Conservation (phyloP, 1,284 basidiomycete species). For the Ceratobasidium sp. region DNA sequence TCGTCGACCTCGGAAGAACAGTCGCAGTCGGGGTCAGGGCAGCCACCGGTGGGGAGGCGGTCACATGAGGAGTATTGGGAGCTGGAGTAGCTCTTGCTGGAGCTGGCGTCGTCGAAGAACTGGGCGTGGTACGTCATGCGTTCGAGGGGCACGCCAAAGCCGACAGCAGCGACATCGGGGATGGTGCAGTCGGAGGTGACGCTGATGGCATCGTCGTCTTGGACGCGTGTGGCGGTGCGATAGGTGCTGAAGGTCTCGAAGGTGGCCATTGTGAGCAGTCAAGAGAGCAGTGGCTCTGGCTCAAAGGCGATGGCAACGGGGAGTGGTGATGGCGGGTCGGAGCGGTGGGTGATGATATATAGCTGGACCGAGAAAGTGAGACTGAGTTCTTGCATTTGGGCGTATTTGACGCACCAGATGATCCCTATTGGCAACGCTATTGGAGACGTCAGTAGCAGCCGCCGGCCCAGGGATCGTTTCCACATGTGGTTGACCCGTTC, state of each 20-base stretch:
- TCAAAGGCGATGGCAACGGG: neutral
- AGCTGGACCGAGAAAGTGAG: constrained; percentile 4
- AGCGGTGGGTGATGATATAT: constrained; percentile 19
- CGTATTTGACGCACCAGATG: too few species aligned
- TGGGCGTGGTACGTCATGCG: constrained; percentile 40
- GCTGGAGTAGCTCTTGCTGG: constrained; percentile 21
- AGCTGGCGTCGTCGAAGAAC: constrained; percentile 1
- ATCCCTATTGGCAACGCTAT: too few species aligned
- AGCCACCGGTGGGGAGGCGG: constrained; percentile 16
- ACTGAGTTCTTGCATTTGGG: constrained; percentile 16
- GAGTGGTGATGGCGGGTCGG: neutral
- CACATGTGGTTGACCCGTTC: too few species aligned
- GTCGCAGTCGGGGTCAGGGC: constrained; percentile 30
- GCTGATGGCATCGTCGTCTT: constrained; percentile 46
- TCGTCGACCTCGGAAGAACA: constrained; percentile 16
- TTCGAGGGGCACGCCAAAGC: constrained; percentile 48
- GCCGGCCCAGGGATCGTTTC: constrained; percentile 9
- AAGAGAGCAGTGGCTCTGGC: too few species aligned
- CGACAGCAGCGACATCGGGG: constrained; percentile 36
- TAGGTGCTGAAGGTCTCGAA: neutral
- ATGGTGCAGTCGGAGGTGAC: constrained; percentile 46
- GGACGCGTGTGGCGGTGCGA: constrained; percentile 6
- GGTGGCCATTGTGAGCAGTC: constrained; percentile 5
- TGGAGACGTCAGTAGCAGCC: neutral
- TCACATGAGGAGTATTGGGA: constrained; percentile 31